Evolutionary conservation across 768 basidiomycete genomes (phyloP), one percentile per base, ranked within the genome.

Genomic region (Trametes villosa): DNA sequence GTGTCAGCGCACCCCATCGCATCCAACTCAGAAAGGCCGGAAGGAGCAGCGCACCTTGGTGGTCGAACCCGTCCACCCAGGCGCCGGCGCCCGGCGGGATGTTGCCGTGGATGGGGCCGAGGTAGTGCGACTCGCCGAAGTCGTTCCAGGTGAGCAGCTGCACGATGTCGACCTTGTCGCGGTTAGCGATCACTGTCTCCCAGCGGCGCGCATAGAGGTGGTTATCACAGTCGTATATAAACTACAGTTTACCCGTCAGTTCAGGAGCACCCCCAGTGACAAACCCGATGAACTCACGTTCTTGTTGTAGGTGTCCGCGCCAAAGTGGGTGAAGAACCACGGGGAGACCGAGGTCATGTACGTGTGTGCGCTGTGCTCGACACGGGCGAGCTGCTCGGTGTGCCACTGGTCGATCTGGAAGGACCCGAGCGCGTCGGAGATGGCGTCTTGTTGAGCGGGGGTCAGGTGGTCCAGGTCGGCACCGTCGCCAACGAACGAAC

Each of bases 131-230:
- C 75, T 90, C 88, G 65, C 88, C 88, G 64, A 82, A 90, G 70
- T 90, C 86, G 72, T 91, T 91, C 88, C 87, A 91, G n/a, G 84
- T 86, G 50, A 87, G 78, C 63, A 88, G 76, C 68, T 89, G 83
- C 26, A 80, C 81, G 57, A 86, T 64, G 59, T 76, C 74, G 67
- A 80, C 73, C 48, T 70, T 63, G 65, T 79, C 71, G 26, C 86
- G 78, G 73, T 85, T 79, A 20, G 72, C 67, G 57, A 88, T 79
- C 31, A 89, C 70, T 50, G 82, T 77, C 65, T 89, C 86, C 88
- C 87, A 89, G 65, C 88, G 83, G 15, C 77, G 73, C 30, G 79
- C 76, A 68, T 87, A 84, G 18, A 86, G 78, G 78, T 83, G 86
- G 63, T 86, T 80, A 68, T 90, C 88, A 8, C 77, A 71, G 33